A percentile compares a stretch with the other conserved stretches of the same genome.
phyloP scores from a whole-genome alignment of 108 stramenopile species.

The Skeletonema grethae region DNA sequence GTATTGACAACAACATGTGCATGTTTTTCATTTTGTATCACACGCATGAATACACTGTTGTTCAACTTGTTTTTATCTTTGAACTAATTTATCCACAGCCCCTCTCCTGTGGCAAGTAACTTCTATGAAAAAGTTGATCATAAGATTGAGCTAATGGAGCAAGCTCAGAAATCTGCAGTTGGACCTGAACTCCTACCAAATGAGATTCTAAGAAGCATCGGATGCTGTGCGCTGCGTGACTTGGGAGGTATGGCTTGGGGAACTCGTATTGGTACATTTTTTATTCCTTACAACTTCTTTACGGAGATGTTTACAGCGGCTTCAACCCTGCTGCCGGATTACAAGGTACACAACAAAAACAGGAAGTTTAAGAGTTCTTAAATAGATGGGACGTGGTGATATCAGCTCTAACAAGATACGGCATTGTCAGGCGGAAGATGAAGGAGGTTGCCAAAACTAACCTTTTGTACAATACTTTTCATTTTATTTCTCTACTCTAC shows the following conservation, averaged over 20 bases:
- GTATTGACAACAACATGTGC: not conserved
- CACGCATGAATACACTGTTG: not conserved
- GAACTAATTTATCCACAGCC: slow-evolving; percentile 29
- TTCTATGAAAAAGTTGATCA: slow-evolving; percentile 96
- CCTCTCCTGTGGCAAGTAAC: slow-evolving; percentile 94
- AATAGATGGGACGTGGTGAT: not conserved
- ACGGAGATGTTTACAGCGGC: slow-evolving; percentile 85
- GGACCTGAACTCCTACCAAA: slow-evolving; percentile 87
- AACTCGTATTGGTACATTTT: slow-evolving; percentile 90
- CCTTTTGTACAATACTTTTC: slow-evolving; percentile 7
- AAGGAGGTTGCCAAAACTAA: not conserved
- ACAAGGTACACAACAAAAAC: slow-evolving; percentile 81
- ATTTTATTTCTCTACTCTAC: not conserved
- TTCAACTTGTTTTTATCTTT: not conserved
- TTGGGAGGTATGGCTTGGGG: slow-evolving; percentile 81
- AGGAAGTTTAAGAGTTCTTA: slow-evolving; percentile 48
- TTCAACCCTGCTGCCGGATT: slow-evolving; percentile 90
- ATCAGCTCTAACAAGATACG: too few relatives aligned
- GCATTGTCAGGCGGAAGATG: too few relatives aligned
- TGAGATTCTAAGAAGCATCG: slow-evolving; percentile 92
- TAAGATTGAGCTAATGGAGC: slow-evolving; percentile 91
- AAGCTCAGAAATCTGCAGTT: slow-evolving; percentile 89
- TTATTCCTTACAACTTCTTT: slow-evolving; percentile 92
- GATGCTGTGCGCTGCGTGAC: slow-evolving; percentile 86
- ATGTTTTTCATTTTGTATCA: not conserved